Conservation (phyloP, 805 yeast genomes). For the Wickerhamomyces ciferrii region DNA sequence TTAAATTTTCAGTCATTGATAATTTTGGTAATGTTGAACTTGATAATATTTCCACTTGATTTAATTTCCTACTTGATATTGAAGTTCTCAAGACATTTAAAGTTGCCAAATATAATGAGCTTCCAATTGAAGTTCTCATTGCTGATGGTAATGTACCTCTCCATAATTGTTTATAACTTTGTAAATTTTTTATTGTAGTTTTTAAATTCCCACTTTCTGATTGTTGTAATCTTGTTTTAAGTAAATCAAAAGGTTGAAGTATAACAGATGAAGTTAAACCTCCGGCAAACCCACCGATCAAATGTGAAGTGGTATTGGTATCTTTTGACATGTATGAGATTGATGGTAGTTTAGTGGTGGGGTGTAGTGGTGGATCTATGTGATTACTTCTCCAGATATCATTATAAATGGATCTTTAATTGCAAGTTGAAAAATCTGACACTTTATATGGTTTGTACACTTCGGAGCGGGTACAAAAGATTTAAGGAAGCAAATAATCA, state of each 20-base stretch:
- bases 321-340: slow-evolving; percentile 3
- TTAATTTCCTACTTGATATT: slow-evolving; percentile 29
- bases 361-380: too few species aligned
- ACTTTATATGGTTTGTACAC: background rate
- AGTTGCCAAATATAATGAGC: slow-evolving; percentile 77
- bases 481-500: too few species aligned
- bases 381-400: too few species aligned
- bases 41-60: slow-evolving; percentile 1
- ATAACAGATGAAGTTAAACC: slow-evolving; percentile 78
- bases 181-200: slow-evolving; percentile 33
- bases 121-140: slow-evolving; percentile 83
- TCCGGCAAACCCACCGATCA: slow-evolving; percentile 77
- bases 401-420: too few species aligned
- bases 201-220: slow-evolving; percentile 25
- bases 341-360: too few species aligned
- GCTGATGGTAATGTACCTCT: slow-evolving; percentile 93
- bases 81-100: slow-evolving; percentile 56
- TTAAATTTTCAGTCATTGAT: slow-evolving; percentile 60
- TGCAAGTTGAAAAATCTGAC: background rate
- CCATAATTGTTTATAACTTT: slow-evolving; percentile 57
- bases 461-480: background rate
- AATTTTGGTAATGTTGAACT: slow-evolving; percentile 63
- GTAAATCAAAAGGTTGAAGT: slow-evolving; percentile 83
- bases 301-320: slow-evolving; percentile 38
- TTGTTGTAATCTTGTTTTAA: slow-evolving; percentile 86